Base-by-base conservation (phyloP, 2,329 filamentous ascomycete genomes). In the Acarospora socialis region DNA sequence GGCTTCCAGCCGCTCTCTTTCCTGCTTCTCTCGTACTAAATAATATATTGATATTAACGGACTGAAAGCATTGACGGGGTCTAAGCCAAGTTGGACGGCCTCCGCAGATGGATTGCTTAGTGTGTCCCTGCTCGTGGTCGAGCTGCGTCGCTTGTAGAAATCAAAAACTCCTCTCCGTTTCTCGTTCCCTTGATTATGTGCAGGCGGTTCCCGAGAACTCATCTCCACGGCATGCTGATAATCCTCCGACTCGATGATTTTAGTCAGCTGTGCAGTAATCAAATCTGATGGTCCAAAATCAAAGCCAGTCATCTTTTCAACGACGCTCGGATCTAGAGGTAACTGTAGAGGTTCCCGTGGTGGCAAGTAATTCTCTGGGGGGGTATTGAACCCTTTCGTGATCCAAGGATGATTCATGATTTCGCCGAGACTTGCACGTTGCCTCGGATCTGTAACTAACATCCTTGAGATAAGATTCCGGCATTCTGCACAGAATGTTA, bases 321-420 rank as follows among this genome's bases (percentile, higher is more conserved):
- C 72, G 4, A 95, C 77, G 25, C 81, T 77, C 2, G 70, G 63
- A 49, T 95, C 87, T 7, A 98, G 61, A 4, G 87, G 86, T 9
- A 92, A 61, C 21, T 79, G 71, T n/a, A 95, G 56, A 2, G 90
- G 83, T 45, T 93, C 87, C 29, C 90, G 77, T 19, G 63, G 57
- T 3, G 86, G 86, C 2, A 98, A 64, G 42, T 81, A 82, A 48
- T 94, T 98, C 39, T 95, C 90, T 0, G 86, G 86, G 6, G 84
- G 75, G 2, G 72, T 73, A 47, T 68, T 79, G 54, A 84, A 95
- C 6, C 87, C 86, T 55, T 95, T 95, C 30, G 72, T 76, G 69
- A 95, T 84, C 90, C 90, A 98, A 1, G 84, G 81, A 51, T 98
- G 90, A 46, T 66, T 81, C 75, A 95, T 80, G 45, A 98, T 92